Evolutionary conservation across 2,329 filamentous ascomycete genomes (phyloP).

Genomic region (Fusarium sarcochroum): DNA sequence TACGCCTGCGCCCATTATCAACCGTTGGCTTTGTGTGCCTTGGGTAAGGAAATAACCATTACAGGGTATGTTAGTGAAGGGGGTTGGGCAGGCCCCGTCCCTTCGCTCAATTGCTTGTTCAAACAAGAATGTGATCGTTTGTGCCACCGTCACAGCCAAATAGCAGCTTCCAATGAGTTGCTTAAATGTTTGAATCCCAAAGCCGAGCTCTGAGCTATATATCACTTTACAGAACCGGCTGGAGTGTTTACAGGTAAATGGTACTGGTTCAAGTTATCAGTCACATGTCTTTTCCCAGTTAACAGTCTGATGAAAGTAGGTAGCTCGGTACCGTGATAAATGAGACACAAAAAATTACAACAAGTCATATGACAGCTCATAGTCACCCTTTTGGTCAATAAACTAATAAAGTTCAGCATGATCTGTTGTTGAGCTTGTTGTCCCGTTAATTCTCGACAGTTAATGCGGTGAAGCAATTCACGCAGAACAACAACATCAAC

Average conservation of each 20-base stretch:
- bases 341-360: neutral
- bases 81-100: no score
- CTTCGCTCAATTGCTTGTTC: no score
- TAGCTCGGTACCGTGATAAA: no score
- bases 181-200: no score
- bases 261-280: neutral
- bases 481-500: neutral
- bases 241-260: neutral
- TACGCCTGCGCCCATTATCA: no score
- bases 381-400: neutral
- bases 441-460: neutral
- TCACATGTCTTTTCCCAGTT: neutral
- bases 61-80: no score
- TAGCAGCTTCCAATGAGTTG: no score
- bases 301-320: neutral
- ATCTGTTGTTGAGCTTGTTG: conserved; percentile 1
- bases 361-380: conserved; percentile 9
- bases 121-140: no score
- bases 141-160: no score
- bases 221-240: neutral
- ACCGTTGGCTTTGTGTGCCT: no score
- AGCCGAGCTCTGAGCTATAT: neutral
- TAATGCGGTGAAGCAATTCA: conserved; percentile 21
- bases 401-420: neutral
- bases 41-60: no score